Evolutionary conservation across 2,329 filamentous ascomycete species (phyloP).

Genomic region (Rhinocladiella similis): DNA sequence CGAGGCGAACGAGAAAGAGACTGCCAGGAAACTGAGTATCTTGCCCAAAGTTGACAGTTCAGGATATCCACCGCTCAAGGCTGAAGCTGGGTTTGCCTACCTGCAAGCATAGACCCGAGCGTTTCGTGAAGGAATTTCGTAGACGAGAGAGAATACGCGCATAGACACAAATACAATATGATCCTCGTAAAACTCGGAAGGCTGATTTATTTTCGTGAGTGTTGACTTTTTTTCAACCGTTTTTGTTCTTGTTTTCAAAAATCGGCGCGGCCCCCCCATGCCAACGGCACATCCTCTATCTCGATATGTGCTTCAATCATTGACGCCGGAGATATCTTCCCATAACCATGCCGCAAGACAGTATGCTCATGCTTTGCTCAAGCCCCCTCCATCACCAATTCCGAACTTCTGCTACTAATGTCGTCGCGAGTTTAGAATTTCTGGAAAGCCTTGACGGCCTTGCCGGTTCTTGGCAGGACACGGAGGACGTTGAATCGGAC

Average conservation of each 20-base stretch:
- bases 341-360: slow-evolving; percentile 7
- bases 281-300: slow-evolving; percentile 17
- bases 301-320: slow-evolving; percentile 14
- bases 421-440: slow-evolving; percentile 76
- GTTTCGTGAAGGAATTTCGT: neutral
- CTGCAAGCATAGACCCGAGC: slow-evolving; percentile 5
- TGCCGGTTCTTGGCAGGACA: slow-evolving; percentile 95
- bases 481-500: slow-evolving; percentile 99
- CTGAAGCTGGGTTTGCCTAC: slow-evolving; percentile 25
- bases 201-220: neutral
- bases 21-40: slow-evolving; percentile 23
- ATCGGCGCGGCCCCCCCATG: slow-evolving; percentile 7
- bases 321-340: slow-evolving; percentile 14
- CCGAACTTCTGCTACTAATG: slow-evolving; percentile 24
- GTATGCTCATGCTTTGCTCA: neutral
- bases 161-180: too few species aligned
- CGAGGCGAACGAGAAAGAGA: slow-evolving; percentile 26
- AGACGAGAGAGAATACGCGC: neutral
- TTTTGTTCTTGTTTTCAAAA: slow-evolving; percentile 8
- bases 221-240: neutral
- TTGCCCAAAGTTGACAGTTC: slow-evolving; percentile 37
- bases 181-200: neutral
- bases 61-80: slow-evolving; percentile 32
- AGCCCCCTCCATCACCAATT: neutral
- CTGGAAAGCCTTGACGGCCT: slow-evolving; percentile 94